Percentiles rank a stretch among this genome's conserved stretches.
Conservation (phyloP, 2,329 filamentous ascomycete species). For the Lizonia empirigonia region DNA sequence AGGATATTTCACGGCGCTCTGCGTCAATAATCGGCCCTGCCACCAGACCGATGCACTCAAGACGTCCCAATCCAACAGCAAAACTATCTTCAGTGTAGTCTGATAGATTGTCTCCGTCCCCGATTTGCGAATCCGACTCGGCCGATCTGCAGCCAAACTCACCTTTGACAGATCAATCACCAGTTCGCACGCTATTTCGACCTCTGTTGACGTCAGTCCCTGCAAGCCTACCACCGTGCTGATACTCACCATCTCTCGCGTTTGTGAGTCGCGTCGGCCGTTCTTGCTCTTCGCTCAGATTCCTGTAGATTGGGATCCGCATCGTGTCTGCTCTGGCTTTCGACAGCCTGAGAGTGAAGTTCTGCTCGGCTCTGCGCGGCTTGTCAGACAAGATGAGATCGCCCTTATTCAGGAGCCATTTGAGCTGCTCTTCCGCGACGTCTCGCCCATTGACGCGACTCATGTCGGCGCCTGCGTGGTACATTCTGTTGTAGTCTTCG, state of each 20-base stretch:
- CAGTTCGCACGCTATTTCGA: slow-evolving; percentile 11
- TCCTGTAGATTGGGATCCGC: slow-evolving; percentile 16
- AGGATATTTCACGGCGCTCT: slow-evolving; percentile 9
- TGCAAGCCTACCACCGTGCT: too few relatives aligned
- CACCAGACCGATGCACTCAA: slow-evolving; percentile 18
- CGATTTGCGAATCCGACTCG: neutral
- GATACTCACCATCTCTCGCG: slow-evolving; percentile 13
- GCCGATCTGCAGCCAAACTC: neutral
- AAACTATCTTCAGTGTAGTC: slow-evolving; percentile 9
- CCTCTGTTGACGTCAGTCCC: slow-evolving; percentile 15
- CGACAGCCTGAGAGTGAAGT: slow-evolving; percentile 13
- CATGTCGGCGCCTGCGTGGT: slow-evolving; percentile 4
- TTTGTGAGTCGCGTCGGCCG: slow-evolving; percentile 14
- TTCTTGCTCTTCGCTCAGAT: slow-evolving; percentile 13
- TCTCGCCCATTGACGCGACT: neutral
- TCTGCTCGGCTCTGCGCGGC: slow-evolving; percentile 5
- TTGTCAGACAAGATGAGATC: slow-evolving; percentile 21
- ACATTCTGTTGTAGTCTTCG: slow-evolving; percentile 16
- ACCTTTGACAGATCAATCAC: slow-evolving; percentile 9
- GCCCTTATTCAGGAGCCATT: slow-evolving; percentile 27
- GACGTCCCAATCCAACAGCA: slow-evolving; percentile 12
- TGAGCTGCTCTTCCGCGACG: slow-evolving; percentile 18
- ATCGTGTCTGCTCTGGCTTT: slow-evolving; percentile 3
- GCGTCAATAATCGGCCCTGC: slow-evolving; percentile 4
- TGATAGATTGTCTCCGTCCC: slow-evolving; percentile 4